Conservation (phyloP, 768 basidiomycete species). For the Leccinum obscurum region DNA sequence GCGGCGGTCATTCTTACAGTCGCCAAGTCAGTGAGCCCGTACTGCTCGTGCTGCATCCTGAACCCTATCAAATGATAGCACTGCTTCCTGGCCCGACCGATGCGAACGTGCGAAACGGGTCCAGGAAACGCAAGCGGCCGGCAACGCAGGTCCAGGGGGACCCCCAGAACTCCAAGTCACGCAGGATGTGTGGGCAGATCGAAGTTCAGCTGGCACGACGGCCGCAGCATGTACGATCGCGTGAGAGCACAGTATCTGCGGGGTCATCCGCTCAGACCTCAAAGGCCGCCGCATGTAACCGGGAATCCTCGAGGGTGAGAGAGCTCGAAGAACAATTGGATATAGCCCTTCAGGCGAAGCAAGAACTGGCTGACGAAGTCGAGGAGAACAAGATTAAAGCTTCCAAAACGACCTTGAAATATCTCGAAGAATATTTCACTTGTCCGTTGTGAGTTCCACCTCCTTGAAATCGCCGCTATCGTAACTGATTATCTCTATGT, state of each 20-base stretch:
- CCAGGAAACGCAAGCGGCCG: constrained; percentile 14
- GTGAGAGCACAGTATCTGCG: constrained; percentile 1
- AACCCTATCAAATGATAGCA: constrained; percentile 12
- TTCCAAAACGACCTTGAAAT: constrained; percentile 41
- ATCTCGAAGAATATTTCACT: constrained; percentile 64
- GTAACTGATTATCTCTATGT: constrained; percentile 14
- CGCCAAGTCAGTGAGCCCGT: constrained; percentile 17
- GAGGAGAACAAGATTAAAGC: constrained; percentile 38
- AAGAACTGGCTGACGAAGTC: constrained; percentile 41
- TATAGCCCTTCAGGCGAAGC: constrained; percentile 41
- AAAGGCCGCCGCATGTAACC: constrained; percentile 31
- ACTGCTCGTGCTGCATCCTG: not conserved
- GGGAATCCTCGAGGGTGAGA: constrained; percentile 36
- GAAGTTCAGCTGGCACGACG: constrained; percentile 3
- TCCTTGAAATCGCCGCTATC: constrained; percentile 3
- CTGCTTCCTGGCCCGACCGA: not conserved
- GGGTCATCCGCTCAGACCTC: not conserved
- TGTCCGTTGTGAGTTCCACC: constrained; percentile 54
- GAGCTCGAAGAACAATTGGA: constrained; percentile 45
- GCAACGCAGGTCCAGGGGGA: not conserved
- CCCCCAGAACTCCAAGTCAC: constrained; percentile 7
- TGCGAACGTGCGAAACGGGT: not conserved
- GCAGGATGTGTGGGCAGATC: constrained; percentile 16
- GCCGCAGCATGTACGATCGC: not conserved
- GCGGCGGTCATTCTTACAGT: constrained; percentile 1